These are phyloP conservation scores for Hypericum perforatum DNA, from an alignment of 345 rosid species.

Conservation along the genomic window DNA sequence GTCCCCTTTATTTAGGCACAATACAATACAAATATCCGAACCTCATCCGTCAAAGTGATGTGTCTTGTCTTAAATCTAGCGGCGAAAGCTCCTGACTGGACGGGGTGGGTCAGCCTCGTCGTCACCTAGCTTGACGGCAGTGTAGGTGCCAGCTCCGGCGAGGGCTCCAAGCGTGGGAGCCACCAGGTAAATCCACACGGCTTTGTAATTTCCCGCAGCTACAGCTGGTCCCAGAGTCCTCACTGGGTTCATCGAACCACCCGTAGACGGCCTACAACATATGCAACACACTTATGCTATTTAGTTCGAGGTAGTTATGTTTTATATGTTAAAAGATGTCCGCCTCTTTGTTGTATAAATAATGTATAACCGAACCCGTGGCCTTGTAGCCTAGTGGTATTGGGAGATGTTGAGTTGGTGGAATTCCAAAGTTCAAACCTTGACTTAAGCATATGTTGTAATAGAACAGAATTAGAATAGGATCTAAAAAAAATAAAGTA, in stretches of 20 bases:
- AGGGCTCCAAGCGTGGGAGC: slow-evolving; percentile 90
- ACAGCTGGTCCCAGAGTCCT: slow-evolving; percentile 89
- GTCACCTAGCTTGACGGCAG: slow-evolving; percentile 65
- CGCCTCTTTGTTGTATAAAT: too few relatives aligned
- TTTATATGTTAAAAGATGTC: too few relatives aligned
- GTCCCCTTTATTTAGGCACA: slow-evolving; percentile 18
- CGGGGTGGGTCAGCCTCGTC: slow-evolving; percentile 55
- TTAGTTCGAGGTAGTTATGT: too few relatives aligned
- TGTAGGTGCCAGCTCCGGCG: slow-evolving; percentile 66
- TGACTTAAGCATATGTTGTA: too few relatives aligned
- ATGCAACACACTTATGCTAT: not conserved
- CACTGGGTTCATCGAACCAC: slow-evolving; percentile 81
- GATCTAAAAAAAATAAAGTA: too few relatives aligned
- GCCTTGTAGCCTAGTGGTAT: too few relatives aligned
- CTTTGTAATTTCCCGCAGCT: slow-evolving; percentile 75
- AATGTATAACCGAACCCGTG: too few relatives aligned
- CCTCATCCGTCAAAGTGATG: slow-evolving; percentile 1
- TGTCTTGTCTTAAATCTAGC: slow-evolving; percentile 19
- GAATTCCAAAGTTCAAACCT: too few relatives aligned
- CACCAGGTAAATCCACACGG: slow-evolving; percentile 67
- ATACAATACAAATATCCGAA: slow-evolving; percentile 3
- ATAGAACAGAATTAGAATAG: too few relatives aligned
- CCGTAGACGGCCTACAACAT: slow-evolving; percentile 58
- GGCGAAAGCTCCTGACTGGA: slow-evolving; percentile 76
- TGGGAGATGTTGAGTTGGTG: too few relatives aligned